Evolutionary conservation across 2,329 filamentous ascomycete genomes (phyloP).

Genomic region (Talaromyces piceae): DNA sequence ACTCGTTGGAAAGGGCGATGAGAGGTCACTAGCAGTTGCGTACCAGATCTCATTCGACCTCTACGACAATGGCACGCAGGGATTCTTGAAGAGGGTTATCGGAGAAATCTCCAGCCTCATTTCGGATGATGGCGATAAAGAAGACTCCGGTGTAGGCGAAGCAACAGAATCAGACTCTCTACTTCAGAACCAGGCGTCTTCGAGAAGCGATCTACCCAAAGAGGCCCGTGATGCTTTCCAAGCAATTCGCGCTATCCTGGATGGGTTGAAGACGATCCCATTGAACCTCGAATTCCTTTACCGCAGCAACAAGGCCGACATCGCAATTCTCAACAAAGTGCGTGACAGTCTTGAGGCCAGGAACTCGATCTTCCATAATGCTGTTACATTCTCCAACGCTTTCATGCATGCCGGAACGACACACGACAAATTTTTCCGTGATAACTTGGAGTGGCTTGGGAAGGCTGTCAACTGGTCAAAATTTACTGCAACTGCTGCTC

Average conservation of each 20-base stretch:
- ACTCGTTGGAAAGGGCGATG: constrained; percentile 71
- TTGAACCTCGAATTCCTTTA: constrained; percentile 95
- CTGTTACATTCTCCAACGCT: constrained; percentile 93
- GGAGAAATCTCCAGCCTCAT: constrained; percentile 64
- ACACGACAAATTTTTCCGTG: constrained; percentile 96
- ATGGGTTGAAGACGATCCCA: constrained; percentile 88
- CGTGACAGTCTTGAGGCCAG: constrained; percentile 90
- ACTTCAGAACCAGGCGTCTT: constrained; percentile 42
- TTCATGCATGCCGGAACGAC: constrained; percentile 99
- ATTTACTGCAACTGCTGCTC: constrained; percentile 91
- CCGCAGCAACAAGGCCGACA: constrained; percentile 87
- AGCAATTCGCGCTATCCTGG: constrained; percentile 58
- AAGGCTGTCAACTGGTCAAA: constrained; percentile 99
- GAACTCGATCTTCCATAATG: constrained; percentile 97
- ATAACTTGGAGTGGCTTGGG: constrained; percentile 94
- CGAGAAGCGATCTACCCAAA: constrained; percentile 43
- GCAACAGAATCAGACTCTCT: constrained; percentile 53
- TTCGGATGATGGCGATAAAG: constrained; percentile 45
- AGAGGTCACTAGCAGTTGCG: constrained; percentile 71
- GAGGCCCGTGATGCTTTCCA: constrained; percentile 49
- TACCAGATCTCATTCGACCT: constrained; percentile 98
- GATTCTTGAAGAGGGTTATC: constrained; percentile 69
- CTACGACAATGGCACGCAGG: constrained; percentile 97
- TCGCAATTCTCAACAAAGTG: constrained; percentile 89
- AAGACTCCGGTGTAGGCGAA: constrained; percentile 43